These are phyloP conservation scores for Pyrenula aspistea DNA, from an alignment of 495 filamentous ascomycete species.

Conservation along the genomic window DNA sequence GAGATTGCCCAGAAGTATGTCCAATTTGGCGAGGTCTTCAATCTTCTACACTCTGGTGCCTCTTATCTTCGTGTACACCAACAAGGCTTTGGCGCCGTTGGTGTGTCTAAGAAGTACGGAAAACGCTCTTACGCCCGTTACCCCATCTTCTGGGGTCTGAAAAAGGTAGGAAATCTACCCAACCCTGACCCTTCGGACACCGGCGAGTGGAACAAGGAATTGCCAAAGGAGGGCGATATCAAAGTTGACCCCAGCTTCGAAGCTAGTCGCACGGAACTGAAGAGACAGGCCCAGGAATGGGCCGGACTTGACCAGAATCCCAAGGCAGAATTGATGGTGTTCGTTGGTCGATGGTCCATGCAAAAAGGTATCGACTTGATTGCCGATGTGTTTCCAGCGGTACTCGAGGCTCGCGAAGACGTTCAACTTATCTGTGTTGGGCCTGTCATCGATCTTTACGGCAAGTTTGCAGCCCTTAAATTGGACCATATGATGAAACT, in stretches of 20 bases:
- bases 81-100: slow-evolving; percentile 63
- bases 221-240: slow-evolving; percentile 38
- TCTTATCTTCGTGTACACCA: slow-evolving; percentile 67
- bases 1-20: slow-evolving; percentile 30
- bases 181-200: slow-evolving; percentile 70
- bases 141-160: slow-evolving; percentile 67
- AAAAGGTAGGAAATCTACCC: slow-evolving; percentile 57
- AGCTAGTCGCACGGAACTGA: slow-evolving; percentile 39
- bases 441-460: slow-evolving; percentile 68
- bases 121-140: slow-evolving; percentile 64
- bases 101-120: slow-evolving; percentile 64
- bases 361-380: slow-evolving; percentile 73
- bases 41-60: slow-evolving; percentile 60
- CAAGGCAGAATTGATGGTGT: slow-evolving; percentile 62
- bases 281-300: slow-evolving; percentile 66
- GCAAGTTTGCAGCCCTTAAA: slow-evolving; percentile 66
- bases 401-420: slow-evolving; percentile 54
- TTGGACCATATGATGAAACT: slow-evolving; percentile 58
- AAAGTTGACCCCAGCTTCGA: slow-evolving; percentile 48
- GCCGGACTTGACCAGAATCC: slow-evolving; percentile 54
- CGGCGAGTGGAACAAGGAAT: slow-evolving; percentile 49
- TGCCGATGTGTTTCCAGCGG: slow-evolving; percentile 60
- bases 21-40: slow-evolving; percentile 57
- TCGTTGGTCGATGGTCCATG: slow-evolving; percentile 69
- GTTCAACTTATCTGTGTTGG: slow-evolving; percentile 62